Percentiles rank a stretch among this genome's conserved stretches.
These are phyloP conservation scores for Russula olivacea DNA, from an alignment of 768 basidiomycete genomes.

Conservation along the genomic window DNA sequence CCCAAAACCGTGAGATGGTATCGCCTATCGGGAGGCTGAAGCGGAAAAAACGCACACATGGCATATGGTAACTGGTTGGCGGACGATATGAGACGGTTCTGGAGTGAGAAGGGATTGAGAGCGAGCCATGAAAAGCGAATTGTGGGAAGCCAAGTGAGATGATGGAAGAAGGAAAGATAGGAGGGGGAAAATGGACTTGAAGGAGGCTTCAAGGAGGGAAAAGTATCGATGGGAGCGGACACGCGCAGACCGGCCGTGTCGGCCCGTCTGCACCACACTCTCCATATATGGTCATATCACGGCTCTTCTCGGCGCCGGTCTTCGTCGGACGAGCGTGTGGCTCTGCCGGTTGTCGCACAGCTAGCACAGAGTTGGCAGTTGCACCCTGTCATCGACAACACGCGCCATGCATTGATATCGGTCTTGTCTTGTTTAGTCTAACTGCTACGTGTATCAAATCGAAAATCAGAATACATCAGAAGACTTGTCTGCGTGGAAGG, in stretches of 20 bases:
- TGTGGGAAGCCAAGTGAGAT: background rate
- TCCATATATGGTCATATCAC: background rate
- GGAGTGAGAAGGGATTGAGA: constrained; percentile 42
- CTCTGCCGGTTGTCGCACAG: background rate
- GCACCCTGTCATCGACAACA: background rate
- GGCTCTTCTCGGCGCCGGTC: background rate
- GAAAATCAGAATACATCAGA: background rate
- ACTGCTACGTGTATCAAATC: background rate
- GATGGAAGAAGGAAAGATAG: background rate
- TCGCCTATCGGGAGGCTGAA: background rate
- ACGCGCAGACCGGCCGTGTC: background rate
- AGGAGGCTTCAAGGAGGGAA: background rate
- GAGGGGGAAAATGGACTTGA: background rate
- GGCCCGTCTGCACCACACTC: background rate
- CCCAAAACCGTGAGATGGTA: constrained; percentile 1
- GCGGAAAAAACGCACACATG: constrained; percentile 45
- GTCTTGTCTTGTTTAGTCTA: no score
- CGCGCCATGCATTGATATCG: no score
- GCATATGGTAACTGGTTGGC: constrained; percentile 47
- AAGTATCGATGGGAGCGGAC: background rate
- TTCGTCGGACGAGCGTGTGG: background rate
- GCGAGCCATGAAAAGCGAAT: constrained; percentile 39
- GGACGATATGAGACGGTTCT: constrained; percentile 38
- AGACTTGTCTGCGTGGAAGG: background rate
- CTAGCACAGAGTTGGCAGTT: no score